phyloP scores from a whole-genome alignment of 1,139 yeast genomes.

The Komagataea norvegica region DNA sequence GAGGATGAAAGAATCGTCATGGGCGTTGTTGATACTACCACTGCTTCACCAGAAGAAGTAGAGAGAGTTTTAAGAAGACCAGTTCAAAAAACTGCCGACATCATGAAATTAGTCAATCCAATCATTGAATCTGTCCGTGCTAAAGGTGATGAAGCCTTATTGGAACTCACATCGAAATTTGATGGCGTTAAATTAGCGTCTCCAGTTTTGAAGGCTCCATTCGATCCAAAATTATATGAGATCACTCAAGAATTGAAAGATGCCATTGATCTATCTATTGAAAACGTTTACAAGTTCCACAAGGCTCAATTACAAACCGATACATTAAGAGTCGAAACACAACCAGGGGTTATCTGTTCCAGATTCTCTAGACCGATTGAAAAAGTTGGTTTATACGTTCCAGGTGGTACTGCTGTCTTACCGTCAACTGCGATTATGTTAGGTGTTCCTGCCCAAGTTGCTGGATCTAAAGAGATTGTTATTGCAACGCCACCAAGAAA shows the following conservation, averaged over 20 bases:
- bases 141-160: conserved; percentile 79
- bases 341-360: conserved; percentile 90
- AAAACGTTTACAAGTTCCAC: conserved; percentile 88
- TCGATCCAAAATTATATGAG: conserved; percentile 69
- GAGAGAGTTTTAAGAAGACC: conserved; percentile 74
- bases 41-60: conserved; percentile 41
- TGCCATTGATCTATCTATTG: conserved; percentile 86
- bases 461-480: conserved; percentile 91
- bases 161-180: conserved; percentile 84
- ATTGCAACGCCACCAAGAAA: conserved; percentile 97
- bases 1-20: conserved; percentile 45
- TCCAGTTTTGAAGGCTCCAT: conserved; percentile 85
- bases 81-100: conserved; percentile 83
- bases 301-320: conserved; percentile 79
- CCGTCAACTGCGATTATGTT: conserved; percentile 98
- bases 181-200: conserved; percentile 71
- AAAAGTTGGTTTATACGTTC: conserved; percentile 90
- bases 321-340: conserved; percentile 80
- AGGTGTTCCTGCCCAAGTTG: conserved; percentile 98
- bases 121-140: conserved; percentile 72
- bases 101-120: conserved; percentile 88
- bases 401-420: conserved; percentile 97
- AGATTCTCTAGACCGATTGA: conserved; percentile 94
- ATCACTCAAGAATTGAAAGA: conserved; percentile 71
- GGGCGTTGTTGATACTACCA: conserved; percentile 52